Conservation (phyloP, 108 stramenopile species). For the Cyclotella distinguenda region DNA sequence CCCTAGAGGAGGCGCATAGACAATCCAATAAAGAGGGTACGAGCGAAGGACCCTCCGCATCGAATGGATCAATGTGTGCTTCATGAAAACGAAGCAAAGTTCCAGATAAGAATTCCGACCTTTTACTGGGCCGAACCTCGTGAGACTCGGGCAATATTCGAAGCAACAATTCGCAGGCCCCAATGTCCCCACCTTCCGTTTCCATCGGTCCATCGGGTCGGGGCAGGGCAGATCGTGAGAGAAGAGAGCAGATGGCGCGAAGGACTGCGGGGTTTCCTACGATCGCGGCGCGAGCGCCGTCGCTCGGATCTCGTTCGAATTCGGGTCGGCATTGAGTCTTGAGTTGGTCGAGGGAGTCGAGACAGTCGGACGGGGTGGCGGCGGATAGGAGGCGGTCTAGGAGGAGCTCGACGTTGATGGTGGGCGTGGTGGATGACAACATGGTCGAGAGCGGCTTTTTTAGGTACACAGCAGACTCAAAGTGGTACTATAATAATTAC, state of each 20-base stretch:
- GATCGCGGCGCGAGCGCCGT: constrained; percentile 18
- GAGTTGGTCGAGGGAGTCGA: constrained; percentile 49
- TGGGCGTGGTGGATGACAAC: constrained; percentile 15
- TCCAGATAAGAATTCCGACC: constrained; percentile 33
- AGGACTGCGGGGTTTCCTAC: constrained; percentile 20
- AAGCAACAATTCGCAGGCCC: constrained; percentile 35
- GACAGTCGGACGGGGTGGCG: constrained; percentile 58
- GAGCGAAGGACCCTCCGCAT: constrained; percentile 15
- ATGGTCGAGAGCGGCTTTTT: no score
- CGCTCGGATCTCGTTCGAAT: constrained; percentile 22
- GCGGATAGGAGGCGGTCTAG: constrained; percentile 76
- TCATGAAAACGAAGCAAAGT: constrained; percentile 40
- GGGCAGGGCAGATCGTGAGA: constrained; percentile 22
- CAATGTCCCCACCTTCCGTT: constrained; percentile 42
- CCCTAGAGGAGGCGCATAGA: constrained; percentile 22
- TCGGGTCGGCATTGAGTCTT: constrained; percentile 19
- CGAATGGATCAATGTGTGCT: not conserved
- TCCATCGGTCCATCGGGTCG: constrained; percentile 26
- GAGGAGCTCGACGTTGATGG: constrained; percentile 34
- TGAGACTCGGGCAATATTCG: constrained; percentile 15
- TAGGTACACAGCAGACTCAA: no score
- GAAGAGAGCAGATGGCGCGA: constrained; percentile 25
- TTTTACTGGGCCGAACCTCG: not conserved
- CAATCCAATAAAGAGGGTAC: constrained; percentile 55
- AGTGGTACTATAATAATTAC: no score